phyloP scores from a whole-genome alignment of 2,329 filamentous ascomycete species.

The Alternaria longipes region DNA sequence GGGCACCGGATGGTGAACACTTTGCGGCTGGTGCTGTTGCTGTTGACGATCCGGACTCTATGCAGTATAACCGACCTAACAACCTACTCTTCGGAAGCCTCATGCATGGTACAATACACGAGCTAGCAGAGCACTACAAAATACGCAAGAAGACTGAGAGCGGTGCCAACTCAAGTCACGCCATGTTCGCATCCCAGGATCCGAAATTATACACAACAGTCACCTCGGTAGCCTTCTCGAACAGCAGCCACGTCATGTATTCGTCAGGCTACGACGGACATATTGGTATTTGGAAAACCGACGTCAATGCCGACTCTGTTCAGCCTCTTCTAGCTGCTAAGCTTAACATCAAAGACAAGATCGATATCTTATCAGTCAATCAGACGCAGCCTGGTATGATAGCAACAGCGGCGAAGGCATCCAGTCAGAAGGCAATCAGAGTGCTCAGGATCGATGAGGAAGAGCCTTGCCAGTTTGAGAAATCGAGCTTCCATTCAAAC shows the following conservation, averaged over 20 bases:
- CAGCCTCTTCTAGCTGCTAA: constrained; percentile 31
- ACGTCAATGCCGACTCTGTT: constrained; percentile 30
- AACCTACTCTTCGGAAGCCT: constrained; percentile 65
- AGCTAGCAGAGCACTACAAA: constrained; percentile 64
- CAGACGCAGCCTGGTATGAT: constrained; percentile 37
- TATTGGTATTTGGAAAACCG: constrained; percentile 55
- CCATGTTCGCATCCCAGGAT: constrained; percentile 61
- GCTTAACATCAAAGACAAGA: constrained; percentile 57
- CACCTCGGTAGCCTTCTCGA: constrained; percentile 62
- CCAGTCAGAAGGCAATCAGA: constrained; percentile 46
- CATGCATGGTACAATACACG: constrained; percentile 54
- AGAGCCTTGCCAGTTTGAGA: constrained; percentile 16
- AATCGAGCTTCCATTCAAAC: constrained; percentile 36
- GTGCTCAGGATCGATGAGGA: constrained; percentile 37
- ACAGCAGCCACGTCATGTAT: constrained; percentile 57
- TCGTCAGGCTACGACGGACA: constrained; percentile 65
- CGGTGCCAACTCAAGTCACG: constrained; percentile 55
- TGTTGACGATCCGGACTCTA: constrained; percentile 63
- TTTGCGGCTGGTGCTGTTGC: constrained; percentile 68
- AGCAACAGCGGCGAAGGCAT: constrained; percentile 61
- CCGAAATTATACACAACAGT: constrained; percentile 65
- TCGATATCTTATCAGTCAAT: constrained; percentile 62
- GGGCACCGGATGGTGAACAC: constrained; percentile 62
- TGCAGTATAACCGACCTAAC: constrained; percentile 68
- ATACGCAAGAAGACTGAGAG: constrained; percentile 51